Evolutionary conservation across 1,284 basidiomycete genomes (phyloP).

Genomic region (Cutaneotrichosporon cavernicola): DNA sequence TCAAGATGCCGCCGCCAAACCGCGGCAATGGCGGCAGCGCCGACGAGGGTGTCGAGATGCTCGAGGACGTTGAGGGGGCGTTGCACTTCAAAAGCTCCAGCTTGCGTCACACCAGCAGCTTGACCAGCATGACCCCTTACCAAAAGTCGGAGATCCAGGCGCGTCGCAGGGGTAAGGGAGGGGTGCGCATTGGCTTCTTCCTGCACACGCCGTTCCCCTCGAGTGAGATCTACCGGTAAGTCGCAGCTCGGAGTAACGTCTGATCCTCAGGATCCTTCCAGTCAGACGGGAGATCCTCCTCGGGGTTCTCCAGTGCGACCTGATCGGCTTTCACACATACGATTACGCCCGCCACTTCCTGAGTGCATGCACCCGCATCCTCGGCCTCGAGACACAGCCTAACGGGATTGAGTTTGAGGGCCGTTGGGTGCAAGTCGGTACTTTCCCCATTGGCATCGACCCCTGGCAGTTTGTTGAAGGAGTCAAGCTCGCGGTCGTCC

Average conservation of each 20-base stretch:
- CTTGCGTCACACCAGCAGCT: constrained; percentile 25
- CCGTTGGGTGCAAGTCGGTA: constrained; percentile 92
- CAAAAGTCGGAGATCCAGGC: constrained; percentile 48
- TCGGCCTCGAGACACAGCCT: constrained; percentile 94
- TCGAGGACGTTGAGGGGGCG: constrained; percentile 45
- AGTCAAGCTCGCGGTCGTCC: constrained; percentile 72
- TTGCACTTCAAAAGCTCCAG: constrained; percentile 31
- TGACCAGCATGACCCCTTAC: constrained; percentile 41
- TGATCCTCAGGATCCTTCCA: constrained; percentile 74
- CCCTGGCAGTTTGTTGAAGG: constrained; percentile 88
- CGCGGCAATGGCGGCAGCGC: neutral
- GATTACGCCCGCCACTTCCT: constrained; percentile 99
- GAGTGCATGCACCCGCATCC: constrained; percentile 94
- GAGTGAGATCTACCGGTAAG: constrained; percentile 93
- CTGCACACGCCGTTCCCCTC: constrained; percentile 98
- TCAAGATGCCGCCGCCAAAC: constrained; percentile 15
- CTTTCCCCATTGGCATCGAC: constrained; percentile 98
- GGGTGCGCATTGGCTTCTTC: constrained; percentile 94
- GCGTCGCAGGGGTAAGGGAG: constrained; percentile 50
- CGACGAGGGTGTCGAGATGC: constrained; percentile 45
- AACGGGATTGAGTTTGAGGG: constrained; percentile 97
- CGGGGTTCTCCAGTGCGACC: constrained; percentile 90
- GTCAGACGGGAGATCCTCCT: constrained; percentile 95
- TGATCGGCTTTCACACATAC: constrained; percentile 99
- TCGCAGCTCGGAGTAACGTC: constrained; percentile 10